Base-by-base conservation (phyloP, 2,329 filamentous ascomycete genomes). In the Pyricularia sp. region DNA sequence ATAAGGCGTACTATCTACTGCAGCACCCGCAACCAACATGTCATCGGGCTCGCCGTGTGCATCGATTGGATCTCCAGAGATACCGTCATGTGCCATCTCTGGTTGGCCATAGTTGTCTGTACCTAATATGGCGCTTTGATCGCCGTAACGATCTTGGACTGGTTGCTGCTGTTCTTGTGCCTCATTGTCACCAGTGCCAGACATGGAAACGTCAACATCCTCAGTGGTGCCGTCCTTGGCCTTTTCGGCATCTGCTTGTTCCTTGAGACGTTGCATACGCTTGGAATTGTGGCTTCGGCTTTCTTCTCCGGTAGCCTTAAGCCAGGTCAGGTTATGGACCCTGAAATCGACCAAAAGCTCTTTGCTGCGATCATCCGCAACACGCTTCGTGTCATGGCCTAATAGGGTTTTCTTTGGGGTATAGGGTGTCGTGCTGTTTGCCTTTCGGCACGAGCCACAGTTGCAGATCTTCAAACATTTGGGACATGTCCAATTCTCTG, bases 271-370 rank as follows among this genome's bases (percentile, higher is more conserved):
- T 76, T 85, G 83, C 84, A 88, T 88, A 17, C 86, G 81, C 69
- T 82, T 84, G 73, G 83, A 86, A 71, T 86, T 81, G 65, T 84
- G 83, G 73, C 83, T 87, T 28, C 86, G 83, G 69, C 84, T 82
- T 70, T 87, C 85, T 69, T 88, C 86, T 17, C 86, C 86, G 20
- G 81, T 79, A 12, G 82, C 85, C 75, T 86, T 87, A 65, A 98
- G 81, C 93, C 93, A 97, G 61, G 85, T 86, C 30, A 97, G 82
- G 76, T 99, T 99, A 68, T 96, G 94, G 59, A 92, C 84, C 30
- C 92, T 89, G 78, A 97, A 97, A 76, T 98, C 93, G 10, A 98
- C 93, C 26, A 98, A 84, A 28, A 89, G 90, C 77, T 98, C 94
- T 6, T 97, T 88, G 74, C 94, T 97, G 70, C 95, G 89, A 67